Conservation (phyloP, 2,329 filamentous ascomycete genomes). For the Colletotrichum somersetense region DNA sequence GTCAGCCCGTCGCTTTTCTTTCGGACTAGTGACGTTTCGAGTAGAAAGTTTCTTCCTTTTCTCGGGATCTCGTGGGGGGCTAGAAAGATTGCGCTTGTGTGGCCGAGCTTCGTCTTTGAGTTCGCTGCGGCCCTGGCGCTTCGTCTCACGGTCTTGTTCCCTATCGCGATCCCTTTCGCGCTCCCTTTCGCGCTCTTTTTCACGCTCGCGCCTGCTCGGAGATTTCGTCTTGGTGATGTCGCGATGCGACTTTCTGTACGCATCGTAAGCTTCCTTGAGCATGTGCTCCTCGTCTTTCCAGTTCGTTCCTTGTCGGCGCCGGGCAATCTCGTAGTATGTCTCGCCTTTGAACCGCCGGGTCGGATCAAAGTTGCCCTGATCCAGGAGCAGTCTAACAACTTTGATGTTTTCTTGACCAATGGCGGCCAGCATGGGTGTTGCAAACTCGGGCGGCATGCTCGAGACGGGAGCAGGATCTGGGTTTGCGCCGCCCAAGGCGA, state of each 20-base stretch:
- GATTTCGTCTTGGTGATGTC: constrained; percentile 63
- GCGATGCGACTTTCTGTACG: constrained; percentile 67
- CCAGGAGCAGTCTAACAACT: constrained; percentile 83
- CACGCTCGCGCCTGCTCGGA: constrained; percentile 58
- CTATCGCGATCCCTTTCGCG: constrained; percentile 51
- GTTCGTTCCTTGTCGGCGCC: constrained; percentile 83
- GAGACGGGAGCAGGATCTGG: constrained; percentile 77
- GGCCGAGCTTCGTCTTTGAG: constrained; percentile 58
- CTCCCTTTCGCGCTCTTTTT: constrained; percentile 47
- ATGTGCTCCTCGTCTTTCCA: constrained; percentile 91
- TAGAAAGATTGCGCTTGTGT: constrained; percentile 62
- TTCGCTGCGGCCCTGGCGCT: constrained; percentile 58
- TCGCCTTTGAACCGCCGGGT: constrained; percentile 81
- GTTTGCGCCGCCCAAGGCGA: constrained; percentile 75
- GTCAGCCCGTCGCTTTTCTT: constrained; percentile 62
- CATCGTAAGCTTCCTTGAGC: constrained; percentile 81
- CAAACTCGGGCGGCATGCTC: constrained; percentile 74
- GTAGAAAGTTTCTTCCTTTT: constrained; percentile 57
- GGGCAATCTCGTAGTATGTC: constrained; percentile 89
- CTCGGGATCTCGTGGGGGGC: constrained; percentile 62
- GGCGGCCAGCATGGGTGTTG: constrained; percentile 93
- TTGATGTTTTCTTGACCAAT: constrained; percentile 91
- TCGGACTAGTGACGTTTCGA: constrained; percentile 58
- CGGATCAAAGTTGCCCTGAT: constrained; percentile 84
- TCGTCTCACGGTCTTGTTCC: constrained; percentile 58